Evolutionary conservation across 257 asterid species (phyloP), one percentile per base, ranked within the genome.

Genomic region (Phtheirospermum japonicum): DNA sequence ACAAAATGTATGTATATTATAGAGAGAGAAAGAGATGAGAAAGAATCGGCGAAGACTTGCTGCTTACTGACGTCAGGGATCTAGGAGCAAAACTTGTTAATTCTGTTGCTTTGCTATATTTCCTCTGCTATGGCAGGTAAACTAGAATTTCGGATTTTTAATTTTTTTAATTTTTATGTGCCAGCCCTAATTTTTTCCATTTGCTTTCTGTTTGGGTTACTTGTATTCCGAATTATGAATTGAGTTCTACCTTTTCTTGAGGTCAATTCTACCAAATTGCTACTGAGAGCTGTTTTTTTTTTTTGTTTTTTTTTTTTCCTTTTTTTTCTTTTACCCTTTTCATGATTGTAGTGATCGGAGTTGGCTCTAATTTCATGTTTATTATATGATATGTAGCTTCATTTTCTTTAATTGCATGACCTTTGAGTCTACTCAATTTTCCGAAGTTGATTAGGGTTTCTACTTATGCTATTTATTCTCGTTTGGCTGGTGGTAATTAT

Each of bases 51-150:
- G 17, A 50, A 45, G 74, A 57, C 73, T 58, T 37, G 52, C 76
- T 51, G 74, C 34, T 66, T 33, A 54, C 79, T 73, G 64, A 73
- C 58, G 58, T 66, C 82, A 70, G 73, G 71, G 79, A 77, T 77
- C 79, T 69, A 69, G 70, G 49, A 43, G 28, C 19, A 17, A 53
- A 33, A 10, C 40, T 20, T 9, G 67, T 52, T 61, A 49, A 14
- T 37, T 62, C 31, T 54, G 53, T 13, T 51, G 13, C 10, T 16
- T 50, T 36, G 23, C 53, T 14, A 9, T 19, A 18, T 20, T n/a
- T 20, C 33, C 75, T 55, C 73, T 69, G 64, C 79, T 40, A 77
- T 77, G 82, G 82, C 64, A 77, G 82, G 82, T 77, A 63, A 52
- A 28, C 71, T 54, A 7, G 14, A 39, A 55, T 55, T 65, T 54